A percentile compares a stretch with the other conserved stretches of the same genome.
phyloP scores from a whole-genome alignment of 768 basidiomycete species.

The Phallus indusiatus region DNA sequence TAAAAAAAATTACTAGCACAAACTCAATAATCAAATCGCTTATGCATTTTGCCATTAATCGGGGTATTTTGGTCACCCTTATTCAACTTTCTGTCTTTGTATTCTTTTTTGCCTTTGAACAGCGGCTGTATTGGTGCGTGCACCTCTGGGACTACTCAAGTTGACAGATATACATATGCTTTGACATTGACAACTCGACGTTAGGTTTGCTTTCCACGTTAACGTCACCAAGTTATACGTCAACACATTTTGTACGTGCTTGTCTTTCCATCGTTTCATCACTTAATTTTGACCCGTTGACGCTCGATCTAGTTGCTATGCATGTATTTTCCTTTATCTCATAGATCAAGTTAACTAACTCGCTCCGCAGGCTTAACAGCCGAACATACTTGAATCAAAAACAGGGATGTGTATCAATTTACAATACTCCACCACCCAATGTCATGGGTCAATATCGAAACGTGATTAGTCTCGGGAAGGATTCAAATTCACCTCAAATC shows the following conservation, averaged over 20 bases:
- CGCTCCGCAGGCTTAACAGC: not conserved
- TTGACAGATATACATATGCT: not conserved
- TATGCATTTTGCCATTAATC: conserved; percentile 31
- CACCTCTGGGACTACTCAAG: not conserved
- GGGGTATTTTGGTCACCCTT: conserved; percentile 35
- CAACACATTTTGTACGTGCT: conserved; percentile 38
- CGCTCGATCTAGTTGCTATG: not conserved
- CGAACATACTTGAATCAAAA: not conserved
- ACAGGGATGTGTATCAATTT: not conserved
- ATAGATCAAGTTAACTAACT: not conserved
- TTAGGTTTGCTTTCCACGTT: conserved; percentile 39
- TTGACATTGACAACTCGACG: not conserved
- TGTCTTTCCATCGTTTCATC: not conserved
- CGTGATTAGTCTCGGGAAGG: not conserved
- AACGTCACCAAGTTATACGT: conserved; percentile 41
- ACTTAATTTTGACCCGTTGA: not conserved
- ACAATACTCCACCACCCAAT: not conserved
- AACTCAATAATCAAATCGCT: conserved; percentile 29
- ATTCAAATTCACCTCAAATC: not conserved
- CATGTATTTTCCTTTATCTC: not conserved
- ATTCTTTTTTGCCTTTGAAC: conserved; percentile 30
- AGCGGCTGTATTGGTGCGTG: conserved; percentile 31
- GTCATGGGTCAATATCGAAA: not conserved
- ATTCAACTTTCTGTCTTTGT: conserved; percentile 33
- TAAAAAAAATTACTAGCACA: conserved; percentile 23